Conservation (phyloP, 768 basidiomycete species). For the Phylloporus sp. region DNA sequence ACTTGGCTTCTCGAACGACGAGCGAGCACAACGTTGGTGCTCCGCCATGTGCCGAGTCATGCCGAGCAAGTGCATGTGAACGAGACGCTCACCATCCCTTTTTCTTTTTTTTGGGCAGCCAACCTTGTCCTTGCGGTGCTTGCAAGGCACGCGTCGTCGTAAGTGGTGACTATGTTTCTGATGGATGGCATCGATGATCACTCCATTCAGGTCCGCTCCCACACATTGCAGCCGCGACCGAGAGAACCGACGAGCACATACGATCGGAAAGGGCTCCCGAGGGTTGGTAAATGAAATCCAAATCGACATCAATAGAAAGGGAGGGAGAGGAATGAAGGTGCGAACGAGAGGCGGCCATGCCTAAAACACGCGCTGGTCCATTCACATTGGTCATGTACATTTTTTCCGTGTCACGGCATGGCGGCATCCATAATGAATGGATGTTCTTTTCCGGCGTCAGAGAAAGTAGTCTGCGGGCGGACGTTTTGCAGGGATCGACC, state of each 20-base stretch:
- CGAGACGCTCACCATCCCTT: background rate
- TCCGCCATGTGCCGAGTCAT: background rate
- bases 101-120: background rate
- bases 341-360: constrained; percentile 21
- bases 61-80: background rate
- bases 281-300: background rate
- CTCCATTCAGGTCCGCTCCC: constrained; percentile 8
- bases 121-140: constrained; percentile 33
- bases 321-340: constrained; percentile 13
- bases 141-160: constrained; percentile 14
- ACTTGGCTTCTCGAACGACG: background rate
- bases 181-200: constrained; percentile 10
- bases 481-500: constrained; percentile 77
- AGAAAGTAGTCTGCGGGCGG: constrained; percentile 88
- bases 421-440: background rate
- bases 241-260: background rate
- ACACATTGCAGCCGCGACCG: constrained; percentile 15
- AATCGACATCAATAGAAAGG: background rate
- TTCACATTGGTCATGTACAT: constrained; percentile 2
- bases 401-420: constrained; percentile 18
- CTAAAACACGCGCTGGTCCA: constrained; percentile 23
- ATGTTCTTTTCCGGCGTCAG: constrained; percentile 27
- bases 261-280: background rate
- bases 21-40: background rate
- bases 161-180: constrained; percentile 6